Base-by-base conservation (phyloP, 345 rosid species). In the Citropsis articulata region DNA sequence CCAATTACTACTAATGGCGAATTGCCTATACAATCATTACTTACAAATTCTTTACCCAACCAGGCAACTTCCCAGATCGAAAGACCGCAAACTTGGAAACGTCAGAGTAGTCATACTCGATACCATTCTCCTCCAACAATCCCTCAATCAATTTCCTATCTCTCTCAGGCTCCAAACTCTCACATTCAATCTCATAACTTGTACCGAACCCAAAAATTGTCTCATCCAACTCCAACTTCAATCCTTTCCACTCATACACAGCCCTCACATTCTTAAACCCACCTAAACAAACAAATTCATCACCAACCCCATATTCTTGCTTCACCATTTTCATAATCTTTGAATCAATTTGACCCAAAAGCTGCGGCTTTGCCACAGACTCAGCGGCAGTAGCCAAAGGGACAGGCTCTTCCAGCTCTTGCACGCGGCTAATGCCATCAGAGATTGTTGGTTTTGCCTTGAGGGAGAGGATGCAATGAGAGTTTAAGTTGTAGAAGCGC, bases 131-230 rank as follows among this genome's bases (percentile, higher is more conserved):
- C 60, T 73, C 53, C 78, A 91, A 73, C 24, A 91, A 73, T 36
- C 66, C 86, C 69, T 87, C 89, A 42, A 91, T 86, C 83, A 81
- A 75, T 62, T 38, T 75, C 86, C 62, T 84, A 48, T 83, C 91
- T 36, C 79, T 71, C 65, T 90, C 92, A 3, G 95, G 95, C 71
- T 90, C 89, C n/a, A 6, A 59, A 16, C 81, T 88, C 86, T 91
- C 95, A 69, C 95, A 91, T 79, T 91, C 95, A 55, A 91, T 75
- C 88, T 91, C 95, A 40, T 87, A 91, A 75, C 87, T 77, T 9
- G 84, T 86, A 42, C 92, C 92, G 70, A 91, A 91, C 56, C 77
- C 86, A 38, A 79, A 90, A 71, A 75, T 71, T 3, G 89, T 88
- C 87, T 90, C 93, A 69, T 91, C 95, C 38, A 91, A 75, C 83